These are phyloP conservation scores for Pleurotus platypus DNA, from an alignment of 768 basidiomycete genomes.

Conservation along the genomic window DNA sequence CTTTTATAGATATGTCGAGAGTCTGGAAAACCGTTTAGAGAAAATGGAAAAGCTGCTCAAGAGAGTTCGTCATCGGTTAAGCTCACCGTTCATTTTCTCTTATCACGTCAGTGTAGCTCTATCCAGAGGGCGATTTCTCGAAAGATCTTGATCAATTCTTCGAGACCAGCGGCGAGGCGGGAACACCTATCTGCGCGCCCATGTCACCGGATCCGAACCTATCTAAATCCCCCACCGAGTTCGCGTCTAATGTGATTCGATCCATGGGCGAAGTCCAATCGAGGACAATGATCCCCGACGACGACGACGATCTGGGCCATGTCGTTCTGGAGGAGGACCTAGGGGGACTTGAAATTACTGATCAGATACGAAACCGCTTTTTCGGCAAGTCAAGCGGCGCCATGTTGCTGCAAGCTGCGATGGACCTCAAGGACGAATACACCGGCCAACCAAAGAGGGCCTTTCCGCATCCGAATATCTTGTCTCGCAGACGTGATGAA, in stretches of 20 bases:
- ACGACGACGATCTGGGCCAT: constrained; percentile 24
- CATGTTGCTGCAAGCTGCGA: constrained; percentile 49
- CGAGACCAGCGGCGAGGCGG: background rate
- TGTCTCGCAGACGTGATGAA: constrained; percentile 34
- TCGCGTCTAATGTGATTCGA: background rate
- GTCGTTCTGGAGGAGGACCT: constrained; percentile 27
- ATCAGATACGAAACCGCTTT: constrained; percentile 34
- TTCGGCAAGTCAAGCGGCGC: constrained; percentile 52
- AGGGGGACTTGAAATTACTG: constrained; percentile 32
- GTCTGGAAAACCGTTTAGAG: constrained; percentile 56
- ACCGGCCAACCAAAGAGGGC: constrained; percentile 29
- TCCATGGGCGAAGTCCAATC: background rate
- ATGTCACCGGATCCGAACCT: background rate
- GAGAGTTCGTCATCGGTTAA: constrained; percentile 33
- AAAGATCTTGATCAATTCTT: constrained; percentile 42
- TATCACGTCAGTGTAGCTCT: constrained; percentile 27
- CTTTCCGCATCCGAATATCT: constrained; percentile 17
- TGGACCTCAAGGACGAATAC: constrained; percentile 54
- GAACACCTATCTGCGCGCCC: background rate
- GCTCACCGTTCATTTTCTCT: background rate
- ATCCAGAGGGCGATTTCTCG: constrained; percentile 63
- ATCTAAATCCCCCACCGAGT: background rate
- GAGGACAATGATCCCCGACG: constrained; percentile 19
- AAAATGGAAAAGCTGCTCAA: constrained; percentile 62
- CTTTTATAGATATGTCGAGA: constrained; percentile 51